Conservation (phyloP, 2,329 filamentous ascomycete genomes). For the Fusarium setosum region DNA sequence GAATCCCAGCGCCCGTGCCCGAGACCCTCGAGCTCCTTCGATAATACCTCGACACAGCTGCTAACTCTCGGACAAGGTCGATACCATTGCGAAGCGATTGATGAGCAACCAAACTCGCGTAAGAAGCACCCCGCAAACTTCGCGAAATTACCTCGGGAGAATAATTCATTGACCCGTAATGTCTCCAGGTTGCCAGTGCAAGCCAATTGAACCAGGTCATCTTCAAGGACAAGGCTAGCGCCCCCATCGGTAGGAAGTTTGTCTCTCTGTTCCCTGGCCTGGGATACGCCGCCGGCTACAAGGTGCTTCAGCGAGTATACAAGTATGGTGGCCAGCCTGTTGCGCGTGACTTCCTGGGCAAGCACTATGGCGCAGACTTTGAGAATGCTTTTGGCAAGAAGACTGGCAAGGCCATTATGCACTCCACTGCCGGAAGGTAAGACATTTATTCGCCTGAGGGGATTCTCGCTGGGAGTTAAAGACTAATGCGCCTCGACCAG, state of each 20-base stretch:
- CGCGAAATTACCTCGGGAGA: slow-evolving; percentile 5
- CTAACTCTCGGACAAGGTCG: slow-evolving; percentile 70
- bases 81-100: slow-evolving; percentile 97
- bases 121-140: slow-evolving; percentile 62
- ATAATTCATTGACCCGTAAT: slow-evolving; percentile 26
- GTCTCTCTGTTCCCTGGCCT: slow-evolving; percentile 96
- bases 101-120: slow-evolving; percentile 91
- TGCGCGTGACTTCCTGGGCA: slow-evolving; percentile 86
- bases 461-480: not conserved
- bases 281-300: slow-evolving; percentile 97
- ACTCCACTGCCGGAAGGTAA: slow-evolving; percentile 92
- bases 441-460: slow-evolving; percentile 22
- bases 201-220: slow-evolving; percentile 87
- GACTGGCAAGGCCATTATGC: slow-evolving; percentile 97
- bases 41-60: slow-evolving; percentile 14
- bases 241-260: slow-evolving; percentile 80
- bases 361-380: slow-evolving; percentile 85
- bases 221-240: slow-evolving; percentile 88
- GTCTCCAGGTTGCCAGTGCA: slow-evolving; percentile 46
- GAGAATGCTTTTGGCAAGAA: slow-evolving; percentile 94
- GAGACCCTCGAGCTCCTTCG: slow-evolving; percentile 7
- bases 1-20: slow-evolving; percentile 42
- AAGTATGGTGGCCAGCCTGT: slow-evolving; percentile 99
- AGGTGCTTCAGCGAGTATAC: slow-evolving; percentile 96
- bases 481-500: slow-evolving; percentile 57